A percentile compares a stretch with the other conserved stretches of the same genome.
Evolutionary conservation across 352 stramenopile species (phyloP).

Genomic region (Phytophthora fragariae): DNA sequence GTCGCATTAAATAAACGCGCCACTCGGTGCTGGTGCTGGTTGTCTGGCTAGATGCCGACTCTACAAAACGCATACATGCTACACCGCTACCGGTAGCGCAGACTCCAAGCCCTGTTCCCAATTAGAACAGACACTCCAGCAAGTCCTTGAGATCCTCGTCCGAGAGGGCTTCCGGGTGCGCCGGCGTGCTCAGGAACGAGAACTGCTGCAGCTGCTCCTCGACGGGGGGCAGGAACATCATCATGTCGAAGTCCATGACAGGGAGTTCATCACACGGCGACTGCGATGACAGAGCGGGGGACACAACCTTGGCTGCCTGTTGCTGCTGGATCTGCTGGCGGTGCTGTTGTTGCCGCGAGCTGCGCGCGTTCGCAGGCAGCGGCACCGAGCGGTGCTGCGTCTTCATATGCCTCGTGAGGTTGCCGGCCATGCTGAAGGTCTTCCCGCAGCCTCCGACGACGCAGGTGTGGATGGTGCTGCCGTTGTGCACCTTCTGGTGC

Average conservation of each 20-base stretch:
- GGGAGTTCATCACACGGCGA: constrained; percentile 47
- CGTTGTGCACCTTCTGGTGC: constrained; percentile 67
- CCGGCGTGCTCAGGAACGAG: constrained; percentile 33
- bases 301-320: constrained; percentile 24
- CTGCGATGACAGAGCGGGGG: constrained; percentile 17
- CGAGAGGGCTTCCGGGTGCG: constrained; percentile 30
- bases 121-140: constrained; percentile 55
- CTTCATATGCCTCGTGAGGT: constrained; percentile 73
- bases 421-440: constrained; percentile 68
- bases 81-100: constrained; percentile 4
- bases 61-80: constrained; percentile 32
- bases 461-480: constrained; percentile 64
- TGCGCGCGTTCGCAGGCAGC: constrained; percentile 19
- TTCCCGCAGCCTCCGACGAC: constrained; percentile 56
- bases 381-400: constrained; percentile 52
- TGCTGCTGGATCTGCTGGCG: constrained; percentile 26
- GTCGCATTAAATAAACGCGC: constrained; percentile 28
- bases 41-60: constrained; percentile 8
- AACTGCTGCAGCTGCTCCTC: constrained; percentile 35
- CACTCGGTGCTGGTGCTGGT: neutral
- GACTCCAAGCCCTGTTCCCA: neutral
- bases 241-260: constrained; percentile 47
- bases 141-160: constrained; percentile 54
- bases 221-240: constrained; percentile 46
- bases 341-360: constrained; percentile 26